Percentiles rank a stretch among this genome's conserved stretches.
Conservation (phyloP, 331 rosid species). For the Stylosanthes scabra region DNA sequence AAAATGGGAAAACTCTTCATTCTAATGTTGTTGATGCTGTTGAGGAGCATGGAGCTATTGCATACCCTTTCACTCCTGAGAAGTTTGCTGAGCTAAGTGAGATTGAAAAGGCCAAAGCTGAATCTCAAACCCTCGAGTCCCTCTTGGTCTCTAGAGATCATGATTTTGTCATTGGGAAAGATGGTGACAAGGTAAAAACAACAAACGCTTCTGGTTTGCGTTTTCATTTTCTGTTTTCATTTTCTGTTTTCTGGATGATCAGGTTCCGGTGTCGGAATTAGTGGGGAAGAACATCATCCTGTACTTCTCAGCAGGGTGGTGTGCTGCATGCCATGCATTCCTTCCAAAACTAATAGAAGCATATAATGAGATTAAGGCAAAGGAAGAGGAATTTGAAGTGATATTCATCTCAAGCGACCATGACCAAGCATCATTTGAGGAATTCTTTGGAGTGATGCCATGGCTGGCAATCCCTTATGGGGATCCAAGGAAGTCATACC, state of each 20-base stretch:
- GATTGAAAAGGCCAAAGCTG: constrained; percentile 64
- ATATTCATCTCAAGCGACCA: constrained; percentile 72
- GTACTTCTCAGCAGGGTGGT: constrained; percentile 83
- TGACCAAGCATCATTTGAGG: constrained; percentile 64
- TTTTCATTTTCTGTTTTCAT: too few relatives aligned
- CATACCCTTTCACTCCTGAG: constrained; percentile 81
- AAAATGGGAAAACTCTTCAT: constrained; percentile 69
- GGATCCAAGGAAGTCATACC: constrained; percentile 60
- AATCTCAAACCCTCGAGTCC: constrained; percentile 71
- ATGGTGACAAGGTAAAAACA: constrained; percentile 61
- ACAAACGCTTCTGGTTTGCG: too few relatives aligned
- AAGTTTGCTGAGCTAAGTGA: constrained; percentile 63
- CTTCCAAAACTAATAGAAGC: constrained; percentile 66
- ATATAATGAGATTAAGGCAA: constrained; percentile 64
- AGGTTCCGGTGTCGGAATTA: constrained; percentile 67
- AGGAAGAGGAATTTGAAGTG: constrained; percentile 59
- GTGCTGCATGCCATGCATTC: constrained; percentile 74
- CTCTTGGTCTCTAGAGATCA: constrained; percentile 57
- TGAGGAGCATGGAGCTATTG: constrained; percentile 62
- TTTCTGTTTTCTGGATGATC: background rate
- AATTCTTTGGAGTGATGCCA: constrained; percentile 70
- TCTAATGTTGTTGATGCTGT: constrained; percentile 60
- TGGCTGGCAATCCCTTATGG: constrained; percentile 83
- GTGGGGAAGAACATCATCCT: constrained; percentile 69
- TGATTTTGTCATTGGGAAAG: constrained; percentile 63